phyloP scores from a whole-genome alignment of 2,329 filamentous ascomycete species.

The Pleomassaria siparia region DNA sequence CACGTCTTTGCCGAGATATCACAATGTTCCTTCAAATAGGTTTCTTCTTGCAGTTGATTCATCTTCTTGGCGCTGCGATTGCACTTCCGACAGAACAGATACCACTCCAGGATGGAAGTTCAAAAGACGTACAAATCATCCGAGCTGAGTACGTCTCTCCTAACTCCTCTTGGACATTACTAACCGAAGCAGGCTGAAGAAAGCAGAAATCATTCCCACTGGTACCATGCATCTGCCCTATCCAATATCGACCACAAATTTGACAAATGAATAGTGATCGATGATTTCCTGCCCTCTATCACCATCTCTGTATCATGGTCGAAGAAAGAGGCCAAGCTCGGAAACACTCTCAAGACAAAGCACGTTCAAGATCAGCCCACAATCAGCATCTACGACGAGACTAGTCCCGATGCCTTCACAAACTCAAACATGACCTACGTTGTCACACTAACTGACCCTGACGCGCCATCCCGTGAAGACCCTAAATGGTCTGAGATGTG shows the following conservation, averaged over 20 bases:
- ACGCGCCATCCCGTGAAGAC: conserved; percentile 57
- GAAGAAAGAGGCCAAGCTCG: conserved; percentile 45
- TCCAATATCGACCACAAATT: background rate
- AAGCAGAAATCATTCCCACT: conserved; percentile 45
- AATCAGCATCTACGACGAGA: conserved; percentile 42
- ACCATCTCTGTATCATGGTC: conserved; percentile 54
- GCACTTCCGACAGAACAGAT: conserved; percentile 34
- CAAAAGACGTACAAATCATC: conserved; percentile 25
- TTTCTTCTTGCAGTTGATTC: conserved; percentile 8
- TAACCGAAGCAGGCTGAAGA: conserved; percentile 31
- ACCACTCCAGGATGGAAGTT: conserved; percentile 16
- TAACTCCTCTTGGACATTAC: background rate
- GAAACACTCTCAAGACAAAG: conserved; percentile 55
- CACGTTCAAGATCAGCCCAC: conserved; percentile 46
- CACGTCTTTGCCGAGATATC: too few species aligned
- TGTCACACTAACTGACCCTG: conserved; percentile 58
- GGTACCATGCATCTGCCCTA: conserved; percentile 21
- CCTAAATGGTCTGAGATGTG: conserved; percentile 61
- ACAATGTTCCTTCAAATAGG: conserved; percentile 18
- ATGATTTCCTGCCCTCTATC: conserved; percentile 60
- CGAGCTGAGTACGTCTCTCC: conserved; percentile 24
- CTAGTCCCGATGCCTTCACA: conserved; percentile 17
- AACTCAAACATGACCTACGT: conserved; percentile 46
- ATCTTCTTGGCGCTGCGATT: conserved; percentile 14
- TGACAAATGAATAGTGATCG: conserved; percentile 51